Base-by-base conservation (phyloP, 169 alveolate genomes). In the Plasmodium vinckei region DNA sequence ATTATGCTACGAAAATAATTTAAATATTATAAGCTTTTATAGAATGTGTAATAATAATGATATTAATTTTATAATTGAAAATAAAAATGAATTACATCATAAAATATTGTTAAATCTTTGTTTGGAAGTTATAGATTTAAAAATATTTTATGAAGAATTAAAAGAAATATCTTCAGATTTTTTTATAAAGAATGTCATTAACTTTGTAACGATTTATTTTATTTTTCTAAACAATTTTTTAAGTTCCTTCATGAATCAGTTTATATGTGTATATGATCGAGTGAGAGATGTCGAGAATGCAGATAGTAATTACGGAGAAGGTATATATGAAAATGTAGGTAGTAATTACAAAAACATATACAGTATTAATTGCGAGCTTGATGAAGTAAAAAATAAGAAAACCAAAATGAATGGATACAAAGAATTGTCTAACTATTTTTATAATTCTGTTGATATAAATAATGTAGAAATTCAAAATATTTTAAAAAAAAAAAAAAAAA, bases 191-290 rank as follows among this genome's bases (percentile, higher is more conserved):
- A 56, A 86, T 60, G 23, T 86, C 15, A 59, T 86, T 44, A 68
- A 86, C 59, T 86, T 86, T 44, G 73, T 86, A 6, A 44, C 33
- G 39, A 86, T 86, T 69, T 86, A 86, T 70, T 86, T 86, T 46
- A n/a, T 59, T 5, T 86, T 60, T 13, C 53, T 86, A 10, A 39
- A 25, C 27, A 57, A 44, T 9, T 71, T 44, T 70, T 17, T 70
- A 6, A 67, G 60, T 33, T 25, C 56, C 15, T 69, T 86, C n/a
- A 65, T 70, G 27, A 44, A 21, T 6, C 33, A 68, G 42, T 86
- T 86, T 33, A 64, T 70, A n/a, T 86, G 91, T 39, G 87, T 70
- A 10, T 15, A 33, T 51, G 87, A 82, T 19, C 68, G 17, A 17
- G 19, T n/a, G n/a, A n/a, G n/a, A n/a, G n/a, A n/a, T n/a, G n/a